phyloP scores from a whole-genome alignment of 805 yeast species.

The Wickerhamiella azymoides region DNA sequence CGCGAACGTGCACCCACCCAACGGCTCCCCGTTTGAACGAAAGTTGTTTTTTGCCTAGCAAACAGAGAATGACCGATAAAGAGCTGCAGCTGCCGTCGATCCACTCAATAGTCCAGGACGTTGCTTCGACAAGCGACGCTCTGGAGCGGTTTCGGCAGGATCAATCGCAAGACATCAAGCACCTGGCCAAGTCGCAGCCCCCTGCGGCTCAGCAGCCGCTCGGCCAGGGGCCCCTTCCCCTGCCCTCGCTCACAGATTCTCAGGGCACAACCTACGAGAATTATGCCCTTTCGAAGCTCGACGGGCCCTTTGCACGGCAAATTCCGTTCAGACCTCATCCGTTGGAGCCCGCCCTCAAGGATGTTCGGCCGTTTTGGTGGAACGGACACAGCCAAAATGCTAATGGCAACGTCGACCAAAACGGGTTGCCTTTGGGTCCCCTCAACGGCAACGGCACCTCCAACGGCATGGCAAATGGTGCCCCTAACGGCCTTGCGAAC shows the following conservation, averaged over 20 bases:
- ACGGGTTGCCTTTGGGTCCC: background rate
- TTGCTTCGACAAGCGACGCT: slow-evolving; percentile 14
- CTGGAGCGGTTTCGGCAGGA: slow-evolving; percentile 9
- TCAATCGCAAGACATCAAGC: background rate
- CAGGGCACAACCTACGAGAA: background rate
- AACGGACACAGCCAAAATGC: background rate
- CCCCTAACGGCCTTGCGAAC: background rate
- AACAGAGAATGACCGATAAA: background rate
- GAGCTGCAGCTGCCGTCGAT: slow-evolving; percentile 16
- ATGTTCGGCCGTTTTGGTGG: background rate
- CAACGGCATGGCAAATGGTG: background rate
- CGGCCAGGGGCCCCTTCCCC: background rate
- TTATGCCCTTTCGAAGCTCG: background rate
- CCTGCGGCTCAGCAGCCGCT: background rate
- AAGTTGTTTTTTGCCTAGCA: background rate
- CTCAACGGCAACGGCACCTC: background rate
- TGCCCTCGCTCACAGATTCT: background rate
- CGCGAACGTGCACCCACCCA: too few species aligned
- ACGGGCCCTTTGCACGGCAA: background rate
- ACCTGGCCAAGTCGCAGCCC: background rate
- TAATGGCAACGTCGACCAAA: background rate
- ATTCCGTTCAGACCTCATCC: background rate
- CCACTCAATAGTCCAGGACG: slow-evolving; percentile 16
- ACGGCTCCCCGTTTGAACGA: background rate
- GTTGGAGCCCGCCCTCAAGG: background rate